These are phyloP conservation scores for Cyamopsis tetragonoloba DNA, from an alignment of 306 rosid species.

Conservation along the genomic window DNA sequence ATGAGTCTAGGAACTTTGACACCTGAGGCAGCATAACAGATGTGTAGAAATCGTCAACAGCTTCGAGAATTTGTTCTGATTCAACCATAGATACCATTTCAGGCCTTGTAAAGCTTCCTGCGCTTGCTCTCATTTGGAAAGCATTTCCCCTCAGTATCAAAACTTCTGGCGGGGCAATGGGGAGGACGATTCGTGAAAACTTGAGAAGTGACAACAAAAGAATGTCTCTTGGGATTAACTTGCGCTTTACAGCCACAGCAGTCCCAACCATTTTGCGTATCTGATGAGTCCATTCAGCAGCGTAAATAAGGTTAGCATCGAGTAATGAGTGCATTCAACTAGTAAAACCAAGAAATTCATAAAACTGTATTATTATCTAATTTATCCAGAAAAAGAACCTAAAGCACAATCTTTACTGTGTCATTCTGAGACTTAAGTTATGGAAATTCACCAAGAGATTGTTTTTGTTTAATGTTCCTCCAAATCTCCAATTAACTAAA, in stretches of 20 bases:
- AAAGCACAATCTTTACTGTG: background rate
- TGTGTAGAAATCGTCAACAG: conserved; percentile 65
- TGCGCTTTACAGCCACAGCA: conserved; percentile 79
- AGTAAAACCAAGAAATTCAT: background rate
- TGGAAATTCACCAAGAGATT: too few species aligned
- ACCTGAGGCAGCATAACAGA: conserved; percentile 69
- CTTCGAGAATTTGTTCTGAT: conserved; percentile 60
- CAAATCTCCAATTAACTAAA: too few species aligned
- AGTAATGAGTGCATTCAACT: background rate
- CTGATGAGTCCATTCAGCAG: conserved; percentile 39
- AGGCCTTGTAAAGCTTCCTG: conserved; percentile 56
- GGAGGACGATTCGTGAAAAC: conserved; percentile 68
- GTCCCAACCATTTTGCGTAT: conserved; percentile 92
- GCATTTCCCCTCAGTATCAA: conserved; percentile 67
- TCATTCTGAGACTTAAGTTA: too few species aligned
- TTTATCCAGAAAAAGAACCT: background rate
- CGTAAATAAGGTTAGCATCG: background rate
- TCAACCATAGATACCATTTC: conserved; percentile 72
- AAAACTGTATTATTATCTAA: background rate
- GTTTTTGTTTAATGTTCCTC: too few species aligned
- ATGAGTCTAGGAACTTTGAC: conserved; percentile 62
- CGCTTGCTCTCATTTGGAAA: conserved; percentile 48
- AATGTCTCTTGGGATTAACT: conserved; percentile 70
- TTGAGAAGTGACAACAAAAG: conserved; percentile 58
- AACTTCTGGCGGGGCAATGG: conserved; percentile 84